A percentile compares a stretch with the other conserved stretches of the same genome.
Evolutionary conservation across 2,329 filamentous ascomycete species (phyloP).

Genomic region (Sarocladium kiliense): DNA sequence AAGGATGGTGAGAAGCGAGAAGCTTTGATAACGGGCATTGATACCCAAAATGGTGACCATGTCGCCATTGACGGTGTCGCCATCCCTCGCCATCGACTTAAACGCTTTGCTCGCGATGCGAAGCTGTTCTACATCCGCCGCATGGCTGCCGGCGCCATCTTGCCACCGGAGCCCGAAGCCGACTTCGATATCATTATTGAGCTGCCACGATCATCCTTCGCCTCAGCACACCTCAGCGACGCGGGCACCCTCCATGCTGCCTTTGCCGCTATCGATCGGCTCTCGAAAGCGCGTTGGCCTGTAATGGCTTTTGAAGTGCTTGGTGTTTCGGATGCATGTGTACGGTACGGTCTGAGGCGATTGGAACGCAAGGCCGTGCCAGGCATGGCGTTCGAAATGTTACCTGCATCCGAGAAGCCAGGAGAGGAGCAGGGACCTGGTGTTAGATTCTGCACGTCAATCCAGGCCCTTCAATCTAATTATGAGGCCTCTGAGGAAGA

Average conservation of each 20-base stretch:
- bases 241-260: not conserved
- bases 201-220: not conserved
- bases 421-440: not conserved
- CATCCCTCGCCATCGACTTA: not conserved
- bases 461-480: not conserved
- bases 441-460: not conserved
- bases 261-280: not conserved
- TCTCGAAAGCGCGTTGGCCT: not conserved
- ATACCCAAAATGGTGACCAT: not conserved
- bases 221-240: not conserved
- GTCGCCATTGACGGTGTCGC: not conserved
- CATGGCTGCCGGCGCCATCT: not conserved
- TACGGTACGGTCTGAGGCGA: not conserved
- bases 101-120: not conserved
- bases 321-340: not conserved
- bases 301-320: not conserved
- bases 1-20: slow-evolving; percentile 8
- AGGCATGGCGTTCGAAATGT: not conserved
- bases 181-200: not conserved
- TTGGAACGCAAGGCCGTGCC: not conserved
- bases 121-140: not conserved
- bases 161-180: not conserved
- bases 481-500: not conserved
- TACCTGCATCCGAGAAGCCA: not conserved
- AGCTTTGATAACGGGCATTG: not conserved